A percentile compares a stretch with the other conserved stretches of the same genome.
phyloP scores from a whole-genome alignment of 805 yeast species.

The Wickerhamomyces chambardii region DNA sequence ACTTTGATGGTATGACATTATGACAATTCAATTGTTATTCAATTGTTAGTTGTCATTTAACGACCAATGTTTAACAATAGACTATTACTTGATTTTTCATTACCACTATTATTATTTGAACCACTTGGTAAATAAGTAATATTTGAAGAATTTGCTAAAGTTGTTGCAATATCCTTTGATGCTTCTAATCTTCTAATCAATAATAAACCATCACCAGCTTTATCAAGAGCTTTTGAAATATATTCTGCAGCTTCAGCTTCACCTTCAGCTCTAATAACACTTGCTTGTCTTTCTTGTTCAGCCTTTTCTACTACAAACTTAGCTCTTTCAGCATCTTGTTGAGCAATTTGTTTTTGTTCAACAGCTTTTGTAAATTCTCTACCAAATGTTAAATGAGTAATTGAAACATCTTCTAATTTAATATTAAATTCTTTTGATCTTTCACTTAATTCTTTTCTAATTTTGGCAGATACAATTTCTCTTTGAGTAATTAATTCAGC shows the following conservation, averaged over 20 bases:
- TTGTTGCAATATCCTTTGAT: conserved; percentile 87
- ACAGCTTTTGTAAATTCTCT: conserved; percentile 96
- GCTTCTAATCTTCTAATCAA: conserved; percentile 95
- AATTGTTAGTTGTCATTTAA: conserved; percentile 15
- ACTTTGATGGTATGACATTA: no score
- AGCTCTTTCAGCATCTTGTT: conserved; percentile 98
- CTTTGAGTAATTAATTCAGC: conserved; percentile 96
- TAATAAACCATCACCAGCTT: conserved; percentile 93
- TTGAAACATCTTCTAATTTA: conserved; percentile 91
- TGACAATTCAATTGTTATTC: no score
- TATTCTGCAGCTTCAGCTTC: conserved; percentile 98
- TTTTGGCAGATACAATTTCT: conserved; percentile 85
- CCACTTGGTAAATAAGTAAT: conserved; percentile 79
- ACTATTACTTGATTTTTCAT: conserved; percentile 36
- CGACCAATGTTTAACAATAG: conserved; percentile 65
- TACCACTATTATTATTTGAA: conserved; percentile 25
- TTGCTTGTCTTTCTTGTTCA: conserved; percentile 94
- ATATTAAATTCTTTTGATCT: conserved; percentile 88
- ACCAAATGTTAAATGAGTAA: conserved; percentile 97
- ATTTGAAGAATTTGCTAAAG: conserved; percentile 76
- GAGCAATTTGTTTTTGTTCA: conserved; percentile 98
- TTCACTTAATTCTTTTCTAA: conserved; percentile 73
- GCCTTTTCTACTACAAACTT: conserved; percentile 90
- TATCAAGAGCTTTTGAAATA: conserved; percentile 84
- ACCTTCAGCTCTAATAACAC: conserved; percentile 96